Evolutionary conservation across 106 monocot species (phyloP).

Genomic region (Allium sativum): DNA sequence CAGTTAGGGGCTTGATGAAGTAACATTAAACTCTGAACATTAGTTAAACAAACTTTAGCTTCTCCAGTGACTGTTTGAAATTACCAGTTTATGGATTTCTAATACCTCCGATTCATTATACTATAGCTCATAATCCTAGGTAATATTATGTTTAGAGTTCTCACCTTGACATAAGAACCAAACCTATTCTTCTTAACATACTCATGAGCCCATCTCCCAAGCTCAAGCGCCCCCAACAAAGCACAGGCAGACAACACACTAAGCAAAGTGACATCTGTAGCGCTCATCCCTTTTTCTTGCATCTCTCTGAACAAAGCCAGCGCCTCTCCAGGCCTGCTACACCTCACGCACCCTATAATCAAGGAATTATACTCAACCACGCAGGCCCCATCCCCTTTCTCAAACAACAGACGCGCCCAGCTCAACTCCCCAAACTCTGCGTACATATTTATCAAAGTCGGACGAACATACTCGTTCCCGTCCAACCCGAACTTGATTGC

Average conservation of each 20-base stretch:
- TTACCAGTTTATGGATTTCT: too few species aligned
- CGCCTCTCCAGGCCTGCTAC: constrained; percentile 43
- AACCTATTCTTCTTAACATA: constrained; percentile 40
- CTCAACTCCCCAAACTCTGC: constrained; percentile 44
- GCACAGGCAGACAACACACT: constrained; percentile 51
- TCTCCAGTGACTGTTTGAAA: too few species aligned
- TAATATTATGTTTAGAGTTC: neutral
- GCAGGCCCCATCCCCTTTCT: constrained; percentile 13
- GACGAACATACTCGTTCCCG: constrained; percentile 30
- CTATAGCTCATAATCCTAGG: too few species aligned
- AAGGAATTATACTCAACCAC: constrained; percentile 58
- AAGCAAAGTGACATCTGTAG: constrained; percentile 56
- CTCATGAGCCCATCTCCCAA: constrained; percentile 66
- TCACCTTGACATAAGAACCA: constrained; percentile 5
- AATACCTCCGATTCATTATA: too few species aligned
- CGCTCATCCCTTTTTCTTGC: constrained; percentile 31
- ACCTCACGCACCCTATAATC: constrained; percentile 39
- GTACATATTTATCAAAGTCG: constrained; percentile 72
- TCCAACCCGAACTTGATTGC: constrained; percentile 37
- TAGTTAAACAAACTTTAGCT: too few species aligned
- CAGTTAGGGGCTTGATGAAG: too few species aligned
- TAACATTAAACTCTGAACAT: too few species aligned
- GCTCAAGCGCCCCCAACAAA: constrained; percentile 45
- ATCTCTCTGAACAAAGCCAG: constrained; percentile 48
- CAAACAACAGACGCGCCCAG: constrained; percentile 36